Evolutionary conservation across 1,284 basidiomycete species (phyloP).

Genomic region (Ustilago xerochloae): DNA sequence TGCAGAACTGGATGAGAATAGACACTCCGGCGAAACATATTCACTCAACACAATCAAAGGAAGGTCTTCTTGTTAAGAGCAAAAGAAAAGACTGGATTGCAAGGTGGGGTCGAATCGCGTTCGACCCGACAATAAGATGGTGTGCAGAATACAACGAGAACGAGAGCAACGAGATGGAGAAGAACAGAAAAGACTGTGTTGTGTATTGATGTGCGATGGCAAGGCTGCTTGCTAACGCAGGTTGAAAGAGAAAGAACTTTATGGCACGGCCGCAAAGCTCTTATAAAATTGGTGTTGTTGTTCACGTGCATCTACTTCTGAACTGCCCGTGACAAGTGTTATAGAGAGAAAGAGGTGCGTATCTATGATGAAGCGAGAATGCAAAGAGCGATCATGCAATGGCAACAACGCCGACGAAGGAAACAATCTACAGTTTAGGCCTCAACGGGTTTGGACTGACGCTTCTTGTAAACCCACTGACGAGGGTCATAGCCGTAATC

Average conservation of each 20-base stretch:
- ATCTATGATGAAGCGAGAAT: neutral
- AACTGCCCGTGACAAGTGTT: neutral
- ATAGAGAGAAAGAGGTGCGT: neutral
- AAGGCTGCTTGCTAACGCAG: too few relatives aligned
- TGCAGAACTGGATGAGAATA: too few relatives aligned
- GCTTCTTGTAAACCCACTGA: slow-evolving; percentile 8
- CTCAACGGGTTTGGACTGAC: neutral
- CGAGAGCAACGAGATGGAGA: neutral
- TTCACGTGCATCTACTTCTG: neutral
- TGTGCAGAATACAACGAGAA: slow-evolving; percentile 7
- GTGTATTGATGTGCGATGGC: neutral
- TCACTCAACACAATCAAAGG: neutral
- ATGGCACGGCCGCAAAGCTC: too few relatives aligned
- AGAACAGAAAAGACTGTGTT: too few relatives aligned
- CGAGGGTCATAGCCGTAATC: slow-evolving; percentile 1
- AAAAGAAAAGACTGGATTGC: neutral
- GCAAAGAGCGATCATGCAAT: slow-evolving; percentile 4
- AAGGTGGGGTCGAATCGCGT: neutral
- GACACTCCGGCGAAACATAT: too few relatives aligned
- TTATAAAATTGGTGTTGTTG: neutral
- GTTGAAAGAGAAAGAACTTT: too few relatives aligned
- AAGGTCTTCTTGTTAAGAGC: neutral
- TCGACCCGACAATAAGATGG: neutral
- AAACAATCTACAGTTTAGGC: neutral
- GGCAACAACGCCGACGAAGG: neutral